phyloP scores from a whole-genome alignment of 2,329 filamentous ascomycete species.

The Epichloe bromicola region DNA sequence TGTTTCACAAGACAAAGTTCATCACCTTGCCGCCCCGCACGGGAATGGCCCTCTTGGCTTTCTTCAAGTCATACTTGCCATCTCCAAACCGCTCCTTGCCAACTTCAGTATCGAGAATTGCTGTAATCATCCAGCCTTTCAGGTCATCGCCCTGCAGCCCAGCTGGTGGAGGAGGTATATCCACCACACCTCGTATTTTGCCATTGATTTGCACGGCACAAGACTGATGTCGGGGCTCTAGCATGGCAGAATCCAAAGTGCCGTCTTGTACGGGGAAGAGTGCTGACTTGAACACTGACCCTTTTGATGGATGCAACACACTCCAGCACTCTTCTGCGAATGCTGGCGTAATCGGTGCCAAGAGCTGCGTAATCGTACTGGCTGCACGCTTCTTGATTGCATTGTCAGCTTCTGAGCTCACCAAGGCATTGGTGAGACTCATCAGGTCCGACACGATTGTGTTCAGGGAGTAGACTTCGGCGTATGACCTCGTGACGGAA shows the following conservation, averaged over 20 bases:
- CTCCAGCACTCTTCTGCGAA: slow-evolving; percentile 74
- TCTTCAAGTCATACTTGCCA: slow-evolving; percentile 30
- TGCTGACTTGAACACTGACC: slow-evolving; percentile 31
- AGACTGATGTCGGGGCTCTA: slow-evolving; percentile 35
- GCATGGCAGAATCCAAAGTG: slow-evolving; percentile 31
- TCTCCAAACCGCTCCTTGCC: slow-evolving; percentile 43
- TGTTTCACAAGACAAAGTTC: slow-evolving; percentile 52
- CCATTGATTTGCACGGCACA: slow-evolving; percentile 71
- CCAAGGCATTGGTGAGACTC: slow-evolving; percentile 59
- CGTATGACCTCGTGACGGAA: slow-evolving; percentile 55
- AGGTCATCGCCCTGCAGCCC: slow-evolving; percentile 31
- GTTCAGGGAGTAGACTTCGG: slow-evolving; percentile 64
- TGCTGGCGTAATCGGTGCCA: slow-evolving; percentile 69
- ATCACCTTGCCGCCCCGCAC: slow-evolving; percentile 55
- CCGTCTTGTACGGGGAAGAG: slow-evolving; percentile 48
- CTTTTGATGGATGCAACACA: slow-evolving; percentile 29
- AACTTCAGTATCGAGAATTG: slow-evolving; percentile 48
- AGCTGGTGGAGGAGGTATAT: slow-evolving; percentile 41
- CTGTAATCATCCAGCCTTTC: slow-evolving; percentile 45
- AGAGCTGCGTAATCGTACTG: slow-evolving; percentile 51
- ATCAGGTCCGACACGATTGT: slow-evolving; percentile 76
- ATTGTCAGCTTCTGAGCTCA: slow-evolving; percentile 29
- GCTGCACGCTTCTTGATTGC: slow-evolving; percentile 36
- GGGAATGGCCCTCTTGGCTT: slow-evolving; percentile 48
- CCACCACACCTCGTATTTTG: slow-evolving; percentile 56